Evolutionary conservation across 2,329 filamentous ascomycete species (phyloP).

Genomic region (Cadophora sp.): DNA sequence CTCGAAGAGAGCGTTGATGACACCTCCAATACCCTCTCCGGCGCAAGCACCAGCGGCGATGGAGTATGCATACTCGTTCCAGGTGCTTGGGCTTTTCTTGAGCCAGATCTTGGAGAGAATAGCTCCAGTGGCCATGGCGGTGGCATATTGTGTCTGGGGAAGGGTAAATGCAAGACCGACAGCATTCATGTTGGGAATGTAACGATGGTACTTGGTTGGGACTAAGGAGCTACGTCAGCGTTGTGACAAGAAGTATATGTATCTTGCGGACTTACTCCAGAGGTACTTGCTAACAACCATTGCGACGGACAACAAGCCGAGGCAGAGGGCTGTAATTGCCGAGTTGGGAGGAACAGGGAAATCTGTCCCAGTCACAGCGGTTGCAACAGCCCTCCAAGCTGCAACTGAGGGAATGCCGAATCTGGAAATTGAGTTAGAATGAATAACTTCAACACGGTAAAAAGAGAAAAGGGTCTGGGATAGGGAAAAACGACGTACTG

Average conservation of each 20-base stretch:
- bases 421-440: neutral
- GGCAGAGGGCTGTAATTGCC: neutral
- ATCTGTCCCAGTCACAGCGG: neutral
- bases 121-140: constrained; percentile 15
- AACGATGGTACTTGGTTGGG: constrained; percentile 13
- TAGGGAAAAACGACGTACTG: neutral
- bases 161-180: constrained; percentile 14
- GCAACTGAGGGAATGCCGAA: constrained; percentile 1
- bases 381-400: neutral
- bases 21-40: constrained; percentile 15
- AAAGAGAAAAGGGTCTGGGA: neutral
- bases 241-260: neutral
- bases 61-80: constrained; percentile 10
- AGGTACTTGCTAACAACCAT: constrained; percentile 6
- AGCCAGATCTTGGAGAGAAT: constrained; percentile 15
- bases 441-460: too few relatives aligned
- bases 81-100: constrained; percentile 1
- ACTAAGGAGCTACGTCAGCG: neutral
- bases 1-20: constrained; percentile 6
- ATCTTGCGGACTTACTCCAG: constrained; percentile 6
- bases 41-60: constrained; percentile 12
- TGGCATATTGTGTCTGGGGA: constrained; percentile 12
- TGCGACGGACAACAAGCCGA: constrained; percentile 5
- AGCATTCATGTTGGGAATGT: constrained; percentile 14
- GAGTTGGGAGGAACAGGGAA: neutral